Evolutionary conservation across 2,329 filamentous ascomycete genomes (phyloP), one percentile per base, ranked within the genome.

Genomic region (Aaosphaeria pasadenensis): DNA sequence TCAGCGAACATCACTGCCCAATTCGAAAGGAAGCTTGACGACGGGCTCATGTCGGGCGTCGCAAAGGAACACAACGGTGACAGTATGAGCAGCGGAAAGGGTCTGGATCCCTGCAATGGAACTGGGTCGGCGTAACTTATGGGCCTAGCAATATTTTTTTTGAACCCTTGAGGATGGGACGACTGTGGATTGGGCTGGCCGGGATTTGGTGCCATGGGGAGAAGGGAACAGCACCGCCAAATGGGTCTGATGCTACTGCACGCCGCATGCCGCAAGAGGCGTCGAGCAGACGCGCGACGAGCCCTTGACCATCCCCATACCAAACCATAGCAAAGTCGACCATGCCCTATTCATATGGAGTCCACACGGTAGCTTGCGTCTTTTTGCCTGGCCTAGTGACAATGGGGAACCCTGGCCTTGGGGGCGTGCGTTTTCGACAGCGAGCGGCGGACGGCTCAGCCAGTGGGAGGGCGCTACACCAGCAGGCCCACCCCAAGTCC

Each of bases 211-310:
- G 17, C 17, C 17, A 24, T 24, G 17, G 17, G 17, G 17, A 24
- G 41, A 28, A 30, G 7, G 39, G 17, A 9, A 11, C 41, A 9
- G 13, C 29, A 29, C 41, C 56, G 51, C 52, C 52, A 51, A 52
- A 55, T 49, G 52, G 56, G 52, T 53, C 42, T 48, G 46, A 48
- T 59, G 45, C 54, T 55, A 17, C 39, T 36, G 33, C 33, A 54
- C 17, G 17, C 17, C 3, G 17, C 56, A 62, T 61, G 56, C 56
- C 57, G 58, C 54, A 53, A 49, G 46, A 46, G 47, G 43, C 43
- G 47, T 46, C 43, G 35, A 44, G 30, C 42, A 45, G 40, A 42
- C n/a, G 33, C 9, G n/a, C 33, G 33, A 24, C 17, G 17, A 24
- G 17, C 17, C 17, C 17, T 24, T 24, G 17, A 24, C 17, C 17